phyloP scores from a whole-genome alignment of 495 filamentous ascomycete genomes.

The Annulohypoxylon nitens region DNA sequence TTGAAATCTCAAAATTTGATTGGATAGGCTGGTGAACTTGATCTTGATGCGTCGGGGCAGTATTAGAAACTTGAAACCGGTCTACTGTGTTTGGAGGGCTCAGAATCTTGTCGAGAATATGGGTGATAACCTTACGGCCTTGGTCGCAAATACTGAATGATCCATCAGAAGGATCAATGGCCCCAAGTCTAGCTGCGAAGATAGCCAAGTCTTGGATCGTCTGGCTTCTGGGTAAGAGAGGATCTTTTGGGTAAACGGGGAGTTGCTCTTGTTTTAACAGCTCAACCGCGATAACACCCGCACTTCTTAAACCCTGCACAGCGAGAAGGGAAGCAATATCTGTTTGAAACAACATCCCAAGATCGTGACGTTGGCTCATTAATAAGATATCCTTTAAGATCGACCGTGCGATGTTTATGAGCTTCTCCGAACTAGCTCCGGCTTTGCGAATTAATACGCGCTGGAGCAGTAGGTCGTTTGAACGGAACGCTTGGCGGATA shows the following conservation, averaged over 20 bases:
- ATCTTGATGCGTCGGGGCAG: conserved; percentile 24
- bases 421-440: conserved; percentile 51
- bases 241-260: conserved; percentile 56
- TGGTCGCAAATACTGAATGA: conserved; percentile 50
- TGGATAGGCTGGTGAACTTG: conserved; percentile 14
- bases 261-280: conserved; percentile 59
- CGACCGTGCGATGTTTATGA: conserved; percentile 55
- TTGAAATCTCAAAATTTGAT: conserved; percentile 19
- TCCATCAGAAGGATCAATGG: conserved; percentile 49
- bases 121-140: conserved; percentile 51
- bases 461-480: conserved; percentile 63
- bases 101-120: conserved; percentile 52
- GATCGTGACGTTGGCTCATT: conserved; percentile 58
- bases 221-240: conserved; percentile 52
- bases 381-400: conserved; percentile 57
- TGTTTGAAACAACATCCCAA: conserved; percentile 51
- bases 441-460: conserved; percentile 59
- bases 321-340: conserved; percentile 52
- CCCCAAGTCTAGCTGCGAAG: conserved; percentile 49
- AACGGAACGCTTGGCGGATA: conserved; percentile 56
- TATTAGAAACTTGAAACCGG: conserved; percentile 13
- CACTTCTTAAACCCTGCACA: conserved; percentile 61
- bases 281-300: conserved; percentile 59
- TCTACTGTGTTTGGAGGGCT: conserved; percentile 46
- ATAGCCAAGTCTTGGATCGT: conserved; percentile 53